Evolutionary conservation across 2,329 filamentous ascomycete genomes (phyloP).

Genomic region (Botryosphaeria agaves): DNA sequence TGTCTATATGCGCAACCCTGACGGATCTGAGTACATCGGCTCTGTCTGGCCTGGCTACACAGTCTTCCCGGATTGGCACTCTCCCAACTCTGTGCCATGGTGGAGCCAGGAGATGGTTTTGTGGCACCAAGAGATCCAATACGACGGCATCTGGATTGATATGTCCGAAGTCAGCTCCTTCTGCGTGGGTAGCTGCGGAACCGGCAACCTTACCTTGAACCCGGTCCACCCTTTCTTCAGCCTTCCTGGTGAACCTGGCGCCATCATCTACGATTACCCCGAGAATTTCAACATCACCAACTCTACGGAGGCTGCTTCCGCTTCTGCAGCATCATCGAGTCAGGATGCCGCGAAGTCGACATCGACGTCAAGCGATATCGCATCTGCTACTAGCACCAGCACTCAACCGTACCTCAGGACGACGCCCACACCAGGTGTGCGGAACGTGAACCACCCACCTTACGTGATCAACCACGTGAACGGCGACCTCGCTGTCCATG

Average conservation of each 20-base stretch:
- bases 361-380: slow-evolving; percentile 5
- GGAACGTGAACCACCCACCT: slow-evolving; percentile 56
- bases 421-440: slow-evolving; percentile 42
- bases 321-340: slow-evolving; percentile 34
- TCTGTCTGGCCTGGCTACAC: slow-evolving; percentile 49
- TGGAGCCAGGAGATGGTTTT: slow-evolving; percentile 36
- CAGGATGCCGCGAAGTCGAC: slow-evolving; percentile 27
- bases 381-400: slow-evolving; percentile 9
- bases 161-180: slow-evolving; percentile 46
- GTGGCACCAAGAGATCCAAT: background rate
- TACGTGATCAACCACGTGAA: slow-evolving; percentile 61
- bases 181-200: slow-evolving; percentile 57
- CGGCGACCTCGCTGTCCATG: slow-evolving; percentile 55
- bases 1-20: slow-evolving; percentile 18
- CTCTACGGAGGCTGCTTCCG: slow-evolving; percentile 45
- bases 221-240: slow-evolving; percentile 49
- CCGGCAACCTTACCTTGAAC: slow-evolving; percentile 44
- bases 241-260: slow-evolving; percentile 45
- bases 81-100: slow-evolving; percentile 39
- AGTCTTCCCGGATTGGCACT: slow-evolving; percentile 43
- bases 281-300: slow-evolving; percentile 56
- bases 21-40: slow-evolving; percentile 21
- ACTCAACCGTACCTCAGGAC: slow-evolving; percentile 34
- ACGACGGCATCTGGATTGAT: slow-evolving; percentile 36
- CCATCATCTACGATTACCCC: slow-evolving; percentile 29